Evolutionary conservation across 495 filamentous ascomycete genomes (phyloP).

Genomic region (Rhypophila decipiens): DNA sequence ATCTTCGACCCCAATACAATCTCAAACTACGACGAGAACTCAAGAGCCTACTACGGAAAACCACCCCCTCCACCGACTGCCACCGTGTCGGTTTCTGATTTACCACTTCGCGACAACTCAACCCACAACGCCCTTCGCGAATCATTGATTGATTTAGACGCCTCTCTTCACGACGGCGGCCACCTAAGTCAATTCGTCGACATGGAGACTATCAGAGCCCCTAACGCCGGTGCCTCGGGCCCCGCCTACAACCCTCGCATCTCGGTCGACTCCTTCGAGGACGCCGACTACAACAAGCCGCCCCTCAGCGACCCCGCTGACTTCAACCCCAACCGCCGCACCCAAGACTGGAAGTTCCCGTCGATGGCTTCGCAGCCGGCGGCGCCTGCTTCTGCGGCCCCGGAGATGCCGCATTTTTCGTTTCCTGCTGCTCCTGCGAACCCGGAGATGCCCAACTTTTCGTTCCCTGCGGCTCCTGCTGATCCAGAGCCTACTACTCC

Average conservation of each 20-base stretch:
- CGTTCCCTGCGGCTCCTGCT: too few relatives aligned
- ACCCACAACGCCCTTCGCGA: slow-evolving; percentile 44
- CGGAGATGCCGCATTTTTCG: slow-evolving; percentile 44
- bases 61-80: slow-evolving; percentile 21
- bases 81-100: slow-evolving; percentile 36
- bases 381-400: slow-evolving; percentile 44
- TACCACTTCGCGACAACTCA: slow-evolving; percentile 48
- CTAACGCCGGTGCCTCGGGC: too few relatives aligned
- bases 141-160: slow-evolving; percentile 54
- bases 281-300: slow-evolving; percentile 38
- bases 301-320: slow-evolving; percentile 46
- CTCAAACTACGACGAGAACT: slow-evolving; percentile 51
- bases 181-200: slow-evolving; percentile 50
- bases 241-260: slow-evolving; percentile 30
- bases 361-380: slow-evolving; percentile 30
- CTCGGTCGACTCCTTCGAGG: slow-evolving; percentile 39
- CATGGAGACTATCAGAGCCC: slow-evolving; percentile 54
- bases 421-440: slow-evolving; percentile 11
- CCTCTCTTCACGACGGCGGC: slow-evolving; percentile 35
- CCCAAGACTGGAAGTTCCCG: slow-evolving; percentile 60
- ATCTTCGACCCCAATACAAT: slow-evolving; percentile 53
- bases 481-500: too few relatives aligned
- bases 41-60: slow-evolving; percentile 42
- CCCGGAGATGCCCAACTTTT: background rate
- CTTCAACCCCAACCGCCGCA: slow-evolving; percentile 41